Evolutionary conservation across 768 basidiomycete genomes (phyloP), one percentile per base, ranked within the genome.

Genomic region (Xanthoconium stramineum): DNA sequence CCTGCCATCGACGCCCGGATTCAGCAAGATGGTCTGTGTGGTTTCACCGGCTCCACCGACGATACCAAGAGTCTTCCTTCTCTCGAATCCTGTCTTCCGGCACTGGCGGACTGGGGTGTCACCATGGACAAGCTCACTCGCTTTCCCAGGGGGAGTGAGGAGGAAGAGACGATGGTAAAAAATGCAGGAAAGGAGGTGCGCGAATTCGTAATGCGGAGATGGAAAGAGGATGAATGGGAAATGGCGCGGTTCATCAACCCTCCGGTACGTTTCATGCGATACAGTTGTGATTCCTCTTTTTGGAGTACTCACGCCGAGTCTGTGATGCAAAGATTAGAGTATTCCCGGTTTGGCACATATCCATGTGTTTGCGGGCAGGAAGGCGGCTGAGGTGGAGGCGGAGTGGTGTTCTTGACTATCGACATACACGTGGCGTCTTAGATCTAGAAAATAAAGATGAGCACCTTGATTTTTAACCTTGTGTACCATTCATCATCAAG

Each of bases 201-300:
- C 35, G 71, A 69, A 47, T 93, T 87, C 68, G 80, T 94, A 13
- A 76, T 72, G 67, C 76, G 75, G 47, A 74, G 83, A 47, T 94
- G 92, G 92, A 62, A 65, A 17, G 88, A 91, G 64, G 68, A 64
- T 6, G 79, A 81, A 19, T 94, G 89, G 91, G 92, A 94, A 72
- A 91, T 90, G 0, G 89, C 89, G 2, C 94, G 92, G 92, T 93
- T 93, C 65, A 86, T 91, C 42, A 94, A 94, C 65, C 91, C 91
- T 42, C 89, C 86, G 48, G 91, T 94, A 64, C 67, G 88, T 48
- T 30, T 50, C 14, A 24, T 24, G 19, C 19, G 15, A 7, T 29
- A 24, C 7, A 10, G 19, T 13, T 24, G 24, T 24, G 2, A 3
- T 36, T n/a, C 4, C 9, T 37, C 20, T 42, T 46, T 10, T 13